These are phyloP conservation scores for Schwanniomyces vanrijiae DNA, from an alignment of 805 yeast genomes.

Conservation along the genomic window DNA sequence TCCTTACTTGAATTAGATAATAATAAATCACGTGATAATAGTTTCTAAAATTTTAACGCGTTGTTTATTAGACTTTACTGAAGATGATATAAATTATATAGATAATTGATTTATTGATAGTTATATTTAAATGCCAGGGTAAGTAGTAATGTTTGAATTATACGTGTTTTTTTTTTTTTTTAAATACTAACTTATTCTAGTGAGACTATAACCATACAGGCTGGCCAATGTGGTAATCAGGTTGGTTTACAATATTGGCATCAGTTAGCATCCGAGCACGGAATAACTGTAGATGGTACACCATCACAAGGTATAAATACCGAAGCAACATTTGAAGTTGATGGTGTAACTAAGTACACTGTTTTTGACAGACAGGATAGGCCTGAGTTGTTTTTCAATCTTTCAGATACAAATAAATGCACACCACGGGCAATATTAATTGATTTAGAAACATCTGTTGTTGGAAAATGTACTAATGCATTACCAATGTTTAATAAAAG, in stretches of 20 bases:
- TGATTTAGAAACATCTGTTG: constrained; percentile 89
- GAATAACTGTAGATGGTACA: constrained; percentile 67
- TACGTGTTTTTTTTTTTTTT: neutral
- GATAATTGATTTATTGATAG: neutral
- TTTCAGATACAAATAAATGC: constrained; percentile 70
- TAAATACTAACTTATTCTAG: constrained; percentile 33
- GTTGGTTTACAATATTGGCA: constrained; percentile 92
- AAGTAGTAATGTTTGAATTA: constrained; percentile 7
- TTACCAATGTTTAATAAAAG: constrained; percentile 77
- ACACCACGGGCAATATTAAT: constrained; percentile 86
- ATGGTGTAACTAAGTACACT: constrained; percentile 4
- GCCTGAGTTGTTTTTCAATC: constrained; percentile 79
- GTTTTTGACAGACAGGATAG: constrained; percentile 51
- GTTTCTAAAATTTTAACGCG: constrained; percentile 2
- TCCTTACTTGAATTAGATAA: neutral
- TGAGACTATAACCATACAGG: constrained; percentile 69
- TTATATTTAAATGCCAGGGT: constrained; percentile 19
- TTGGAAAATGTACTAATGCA: constrained; percentile 56
- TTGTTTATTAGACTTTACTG: neutral
- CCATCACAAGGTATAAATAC: constrained; percentile 36
- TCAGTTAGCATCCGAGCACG: constrained; percentile 85
- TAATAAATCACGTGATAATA: constrained; percentile 2
- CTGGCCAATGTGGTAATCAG: constrained; percentile 97
- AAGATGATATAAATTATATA: neutral
- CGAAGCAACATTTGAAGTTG: constrained; percentile 13